phyloP scores from a whole-genome alignment of 768 basidiomycete genomes.

The Tulasnella sp. region DNA sequence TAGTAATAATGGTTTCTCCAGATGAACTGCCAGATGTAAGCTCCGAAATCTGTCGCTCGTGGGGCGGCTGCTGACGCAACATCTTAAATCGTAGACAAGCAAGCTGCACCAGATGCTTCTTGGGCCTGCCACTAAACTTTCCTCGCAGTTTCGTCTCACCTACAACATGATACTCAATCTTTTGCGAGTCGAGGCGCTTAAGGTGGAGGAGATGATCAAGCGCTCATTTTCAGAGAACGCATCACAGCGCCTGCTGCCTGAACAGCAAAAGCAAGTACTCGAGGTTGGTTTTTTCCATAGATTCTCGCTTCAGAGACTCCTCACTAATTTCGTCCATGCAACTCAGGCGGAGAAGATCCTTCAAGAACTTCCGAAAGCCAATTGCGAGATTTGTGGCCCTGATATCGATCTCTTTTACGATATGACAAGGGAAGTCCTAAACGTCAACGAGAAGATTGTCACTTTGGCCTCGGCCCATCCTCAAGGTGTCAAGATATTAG shows the following conservation, averaged over 20 bases:
- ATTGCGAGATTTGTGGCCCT: conserved; percentile 53
- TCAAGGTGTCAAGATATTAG: conserved; percentile 56
- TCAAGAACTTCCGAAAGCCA: conserved; percentile 47
- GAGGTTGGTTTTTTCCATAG: conserved; percentile 46
- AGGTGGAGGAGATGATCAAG: conserved; percentile 99
- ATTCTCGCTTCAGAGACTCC: not conserved
- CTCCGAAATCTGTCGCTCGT: not conserved
- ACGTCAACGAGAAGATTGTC: conserved; percentile 51
- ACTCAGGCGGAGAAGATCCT: conserved; percentile 61
- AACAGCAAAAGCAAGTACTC: conserved; percentile 78
- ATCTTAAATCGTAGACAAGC: conserved; percentile 41
- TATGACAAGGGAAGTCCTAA: conserved; percentile 46
- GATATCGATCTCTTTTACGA: conserved; percentile 77
- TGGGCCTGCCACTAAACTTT: conserved; percentile 82
- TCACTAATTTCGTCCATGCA: conserved; percentile 12
- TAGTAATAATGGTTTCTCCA: conserved; percentile 80
- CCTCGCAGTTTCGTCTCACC: conserved; percentile 92
- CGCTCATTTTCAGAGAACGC: conserved; percentile 97
- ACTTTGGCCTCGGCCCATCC: conserved; percentile 45
- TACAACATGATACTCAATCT: conserved; percentile 99
- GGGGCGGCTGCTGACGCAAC: not conserved
- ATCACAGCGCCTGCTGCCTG: conserved; percentile 81
- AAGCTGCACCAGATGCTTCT: conserved; percentile 82
- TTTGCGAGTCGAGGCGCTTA: conserved; percentile 86
- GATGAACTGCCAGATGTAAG: conserved; percentile 81